Conservation (phyloP, 805 yeast species). For the Ogataea wickerhamii region DNA sequence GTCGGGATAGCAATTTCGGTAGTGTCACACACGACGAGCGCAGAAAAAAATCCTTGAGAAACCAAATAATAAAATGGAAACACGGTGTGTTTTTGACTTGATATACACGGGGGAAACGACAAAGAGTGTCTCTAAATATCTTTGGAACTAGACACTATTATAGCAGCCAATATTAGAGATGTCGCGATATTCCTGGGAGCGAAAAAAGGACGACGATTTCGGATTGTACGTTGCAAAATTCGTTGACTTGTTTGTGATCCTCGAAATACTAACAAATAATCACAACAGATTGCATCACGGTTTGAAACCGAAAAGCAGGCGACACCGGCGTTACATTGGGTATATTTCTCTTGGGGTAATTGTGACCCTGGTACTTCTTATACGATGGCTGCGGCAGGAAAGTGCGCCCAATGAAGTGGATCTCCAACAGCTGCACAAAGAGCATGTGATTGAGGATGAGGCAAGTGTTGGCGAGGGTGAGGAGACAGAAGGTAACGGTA, state of each 20-base stretch:
- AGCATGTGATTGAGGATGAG: conserved; percentile 1
- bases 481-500: conserved; percentile 21
- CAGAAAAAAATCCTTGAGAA: no score
- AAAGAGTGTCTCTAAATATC: no score
- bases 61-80: not conserved
- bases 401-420: conserved; percentile 2
- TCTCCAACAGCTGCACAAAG: not conserved
- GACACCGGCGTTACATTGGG: conserved; percentile 4
- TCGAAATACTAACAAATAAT: no score
- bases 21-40: not conserved
- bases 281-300: conserved; percentile 12
- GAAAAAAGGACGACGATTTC: conserved; percentile 28
- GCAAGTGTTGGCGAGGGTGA: conserved; percentile 2
- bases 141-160: no score
- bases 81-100: not conserved
- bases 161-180: conserved; percentile 4
- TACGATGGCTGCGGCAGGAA: not conserved
- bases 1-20: conserved; percentile 19
- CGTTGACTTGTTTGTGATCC: conserved; percentile 1
- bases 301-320: conserved; percentile 18
- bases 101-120: no score
- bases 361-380: conserved; percentile 4
- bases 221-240: not conserved
- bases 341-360: conserved; percentile 4
- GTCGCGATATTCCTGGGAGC: conserved; percentile 30